phyloP scores from a whole-genome alignment of 345 rosid genomes.

The Erysimum cheiranthoides region DNA sequence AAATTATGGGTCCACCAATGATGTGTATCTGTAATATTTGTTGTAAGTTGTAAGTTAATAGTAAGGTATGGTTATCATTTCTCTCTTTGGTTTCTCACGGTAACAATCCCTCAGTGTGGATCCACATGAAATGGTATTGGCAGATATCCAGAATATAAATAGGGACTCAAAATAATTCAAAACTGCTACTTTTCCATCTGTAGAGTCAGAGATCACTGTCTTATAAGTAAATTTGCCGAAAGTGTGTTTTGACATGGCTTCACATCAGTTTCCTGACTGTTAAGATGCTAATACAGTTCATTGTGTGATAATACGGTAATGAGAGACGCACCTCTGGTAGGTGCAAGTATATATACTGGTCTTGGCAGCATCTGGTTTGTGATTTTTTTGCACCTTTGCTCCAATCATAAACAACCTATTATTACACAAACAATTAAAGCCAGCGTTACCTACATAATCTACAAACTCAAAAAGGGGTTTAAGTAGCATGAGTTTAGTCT shows the following conservation, averaged over 20 bases:
- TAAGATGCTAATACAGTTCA: background rate
- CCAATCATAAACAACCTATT: constrained; percentile 97
- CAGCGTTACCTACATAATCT: background rate
- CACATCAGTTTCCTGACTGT: constrained; percentile 74
- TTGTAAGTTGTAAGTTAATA: background rate
- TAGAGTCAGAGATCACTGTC: no score
- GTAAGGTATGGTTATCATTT: background rate
- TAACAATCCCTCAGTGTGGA: background rate
- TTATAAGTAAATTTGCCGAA: background rate
- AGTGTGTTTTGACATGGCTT: constrained; percentile 62
- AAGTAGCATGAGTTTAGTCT: no score
- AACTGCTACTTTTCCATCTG: background rate
- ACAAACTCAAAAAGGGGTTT: background rate
- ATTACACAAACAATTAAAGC: no score
- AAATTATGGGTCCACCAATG: no score
- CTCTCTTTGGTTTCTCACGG: constrained; percentile 12
- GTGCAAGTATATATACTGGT: constrained; percentile 44
- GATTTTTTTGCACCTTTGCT: constrained; percentile 60
- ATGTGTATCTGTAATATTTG: background rate
- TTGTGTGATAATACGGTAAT: background rate
- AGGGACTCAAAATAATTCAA: constrained; percentile 11
- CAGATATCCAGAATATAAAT: background rate
- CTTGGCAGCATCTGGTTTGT: constrained; percentile 41
- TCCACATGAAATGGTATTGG: background rate
- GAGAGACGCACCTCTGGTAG: constrained; percentile 31